Evolutionary conservation across 148 eudicot species (phyloP), one percentile per base, ranked within the genome.

Genomic region (Rhododendron henanense): DNA sequence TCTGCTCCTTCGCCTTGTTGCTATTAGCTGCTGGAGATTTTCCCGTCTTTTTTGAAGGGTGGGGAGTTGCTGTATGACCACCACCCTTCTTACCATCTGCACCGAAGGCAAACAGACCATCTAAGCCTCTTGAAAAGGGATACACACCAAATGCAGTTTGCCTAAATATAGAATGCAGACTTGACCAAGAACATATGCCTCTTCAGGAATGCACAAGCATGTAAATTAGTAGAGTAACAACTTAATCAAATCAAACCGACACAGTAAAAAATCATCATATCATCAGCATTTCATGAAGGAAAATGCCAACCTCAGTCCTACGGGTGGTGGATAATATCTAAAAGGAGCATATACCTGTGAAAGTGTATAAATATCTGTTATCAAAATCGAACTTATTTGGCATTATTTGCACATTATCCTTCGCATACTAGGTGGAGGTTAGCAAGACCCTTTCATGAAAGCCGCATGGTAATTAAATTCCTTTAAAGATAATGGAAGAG

Each of bases 41-140:
- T n/a, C 89, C 91, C 3, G 89, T 87, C 84, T 87, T 88, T 89
- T 92, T 92, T 13, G 84, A 33, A n/a, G 90, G 92, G 65, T 91
- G 90, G 21, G 93, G 94, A 76, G 93, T 91, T 44, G 88, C 92
- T 11, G 89, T 84, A 21, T 87, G 91, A 74, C 33, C 76, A 21
- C 78, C 89, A 47, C 59, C 85, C 76, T 85, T 85, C 83, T 85
- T 85, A 28, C 87, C 87, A 78, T 78, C 87, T 85, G 80, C 35
- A 25, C 41, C 78, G 4, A 69, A 45, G 74, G 2, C 74, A 84
- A 50, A 31, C 44, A 33, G 44, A 48, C n/a, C 21, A 71, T 47
- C 41, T 83, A 39, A 83, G 28, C 61, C 18, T 25, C 53, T 23
- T n/a, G 6, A n/a, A n/a, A 41, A 21, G 16, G 19, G 11, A 65